Conservation (phyloP, 108 stramenopile species). For the Skeletonema costatum region DNA sequence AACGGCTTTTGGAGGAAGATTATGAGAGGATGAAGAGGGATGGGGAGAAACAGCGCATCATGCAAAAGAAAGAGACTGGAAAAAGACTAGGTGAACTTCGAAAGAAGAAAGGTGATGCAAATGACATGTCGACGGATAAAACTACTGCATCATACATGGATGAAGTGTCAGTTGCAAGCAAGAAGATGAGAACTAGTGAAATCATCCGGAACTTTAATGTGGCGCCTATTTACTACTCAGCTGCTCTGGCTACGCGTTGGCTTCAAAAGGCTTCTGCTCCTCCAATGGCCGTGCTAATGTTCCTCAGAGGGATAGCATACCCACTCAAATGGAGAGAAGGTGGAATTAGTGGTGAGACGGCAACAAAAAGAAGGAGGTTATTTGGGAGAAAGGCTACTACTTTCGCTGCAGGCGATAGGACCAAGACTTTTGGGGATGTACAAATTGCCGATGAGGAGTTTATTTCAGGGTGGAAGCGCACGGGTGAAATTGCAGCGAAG, state of each 20-base stretch:
- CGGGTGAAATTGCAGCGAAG: constrained; percentile 86
- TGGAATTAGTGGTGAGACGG: not conserved
- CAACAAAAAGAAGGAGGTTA: constrained; percentile 12
- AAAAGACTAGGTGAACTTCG: constrained; percentile 3
- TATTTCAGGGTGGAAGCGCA: constrained; percentile 89
- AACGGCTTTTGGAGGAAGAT: constrained; percentile 36
- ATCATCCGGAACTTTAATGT: constrained; percentile 81
- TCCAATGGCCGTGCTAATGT: constrained; percentile 45
- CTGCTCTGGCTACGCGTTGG: constrained; percentile 76
- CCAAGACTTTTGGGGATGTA: constrained; percentile 52
- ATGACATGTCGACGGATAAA: constrained; percentile 6
- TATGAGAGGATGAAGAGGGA: constrained; percentile 41
- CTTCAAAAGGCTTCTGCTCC: constrained; percentile 62
- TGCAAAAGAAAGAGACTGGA: constrained; percentile 18
- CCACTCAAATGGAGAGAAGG: constrained; percentile 57
- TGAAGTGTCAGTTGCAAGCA: constrained; percentile 27
- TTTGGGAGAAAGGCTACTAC: constrained; percentile 20
- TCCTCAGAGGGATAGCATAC: constrained; percentile 45
- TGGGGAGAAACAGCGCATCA: constrained; percentile 5
- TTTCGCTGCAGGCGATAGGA: not conserved
- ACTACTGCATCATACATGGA: constrained; percentile 24
- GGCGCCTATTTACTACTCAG: constrained; percentile 85
- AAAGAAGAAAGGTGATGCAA: constrained; percentile 5
- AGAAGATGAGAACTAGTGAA: constrained; percentile 61
- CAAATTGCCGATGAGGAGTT: constrained; percentile 72